Evolutionary conservation across 768 basidiomycete genomes (phyloP).

Genomic region (Trametes elegans): DNA sequence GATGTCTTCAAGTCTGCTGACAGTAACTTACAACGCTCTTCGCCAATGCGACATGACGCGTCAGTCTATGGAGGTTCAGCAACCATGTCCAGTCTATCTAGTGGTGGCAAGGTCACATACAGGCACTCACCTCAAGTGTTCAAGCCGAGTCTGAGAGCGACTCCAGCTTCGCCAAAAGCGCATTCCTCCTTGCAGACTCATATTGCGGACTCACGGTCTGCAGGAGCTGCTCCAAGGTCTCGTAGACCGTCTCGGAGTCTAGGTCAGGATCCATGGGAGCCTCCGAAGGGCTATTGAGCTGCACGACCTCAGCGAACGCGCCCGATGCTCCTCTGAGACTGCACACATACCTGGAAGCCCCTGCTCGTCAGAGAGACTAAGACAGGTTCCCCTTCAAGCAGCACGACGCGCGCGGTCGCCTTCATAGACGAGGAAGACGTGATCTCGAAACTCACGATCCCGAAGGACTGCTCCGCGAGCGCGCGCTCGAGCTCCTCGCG

Average conservation of each 20-base stretch:
- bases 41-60: too few species aligned
- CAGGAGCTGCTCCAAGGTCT: conserved; percentile 60
- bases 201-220: conserved; percentile 55
- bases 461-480: conserved; percentile 58
- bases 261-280: conserved; percentile 10
- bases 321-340: neutral
- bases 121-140: neutral
- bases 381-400: conserved; percentile 54
- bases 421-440: conserved; percentile 38
- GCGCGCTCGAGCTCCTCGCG: conserved; percentile 51
- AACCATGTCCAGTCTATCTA: too few species aligned
- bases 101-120: too few species aligned
- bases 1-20: too few species aligned
- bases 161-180: conserved; percentile 48
- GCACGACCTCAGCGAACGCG: neutral
- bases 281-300: conserved; percentile 8
- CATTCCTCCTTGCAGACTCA: conserved; percentile 42
- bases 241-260: conserved; percentile 37
- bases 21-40: too few species aligned
- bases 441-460: conserved; percentile 48
- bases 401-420: conserved; percentile 51
- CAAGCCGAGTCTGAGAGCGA: neutral
- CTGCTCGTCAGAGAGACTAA: conserved; percentile 46
- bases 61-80: too few species aligned
- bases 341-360: conserved; percentile 51